These are phyloP conservation scores for Yamadazyma taylorii DNA, from an alignment of 1,139 yeast species.

Conservation along the genomic window DNA sequence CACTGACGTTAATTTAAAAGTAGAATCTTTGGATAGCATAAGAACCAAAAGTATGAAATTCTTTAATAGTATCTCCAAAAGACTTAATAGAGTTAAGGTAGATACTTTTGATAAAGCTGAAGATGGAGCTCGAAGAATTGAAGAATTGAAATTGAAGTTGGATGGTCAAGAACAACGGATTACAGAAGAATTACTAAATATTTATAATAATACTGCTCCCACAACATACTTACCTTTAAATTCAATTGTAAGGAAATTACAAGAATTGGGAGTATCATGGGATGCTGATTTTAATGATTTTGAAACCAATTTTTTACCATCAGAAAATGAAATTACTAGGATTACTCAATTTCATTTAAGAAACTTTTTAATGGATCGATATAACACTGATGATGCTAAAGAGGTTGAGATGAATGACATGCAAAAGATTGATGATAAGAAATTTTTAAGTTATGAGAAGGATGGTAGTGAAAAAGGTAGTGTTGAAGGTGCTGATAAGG, in stretches of 20 bases:
- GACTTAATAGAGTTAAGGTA: conserved; percentile 76
- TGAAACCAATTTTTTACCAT: conserved; percentile 76
- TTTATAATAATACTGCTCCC: conserved; percentile 58
- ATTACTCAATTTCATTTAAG: conserved; percentile 87
- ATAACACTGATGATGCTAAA: conserved; percentile 22
- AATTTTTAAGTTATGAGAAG: neutral
- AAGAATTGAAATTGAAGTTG: conserved; percentile 56
- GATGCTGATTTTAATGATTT: conserved; percentile 82
- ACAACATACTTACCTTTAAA: conserved; percentile 73
- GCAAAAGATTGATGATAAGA: conserved; percentile 4
- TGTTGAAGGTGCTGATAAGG: too few species aligned
- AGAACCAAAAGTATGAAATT: conserved; percentile 55
- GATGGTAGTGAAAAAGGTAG: conserved; percentile 5
- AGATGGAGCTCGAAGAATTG: conserved; percentile 62
- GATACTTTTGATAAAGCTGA: conserved; percentile 75
- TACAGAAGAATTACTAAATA: conserved; percentile 44
- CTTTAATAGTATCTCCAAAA: conserved; percentile 69
- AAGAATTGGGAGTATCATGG: conserved; percentile 86
- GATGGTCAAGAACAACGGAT: conserved; percentile 52
- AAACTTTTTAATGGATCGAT: conserved; percentile 62
- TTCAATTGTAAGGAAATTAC: conserved; percentile 65
- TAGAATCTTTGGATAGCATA: conserved; percentile 60
- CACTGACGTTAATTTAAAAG: conserved; percentile 66
- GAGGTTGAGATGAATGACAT: conserved; percentile 16
- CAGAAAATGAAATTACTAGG: conserved; percentile 90